Evolutionary conservation across 2,329 filamentous ascomycete genomes (phyloP).

Genomic region (Curvularia verruculosa): DNA sequence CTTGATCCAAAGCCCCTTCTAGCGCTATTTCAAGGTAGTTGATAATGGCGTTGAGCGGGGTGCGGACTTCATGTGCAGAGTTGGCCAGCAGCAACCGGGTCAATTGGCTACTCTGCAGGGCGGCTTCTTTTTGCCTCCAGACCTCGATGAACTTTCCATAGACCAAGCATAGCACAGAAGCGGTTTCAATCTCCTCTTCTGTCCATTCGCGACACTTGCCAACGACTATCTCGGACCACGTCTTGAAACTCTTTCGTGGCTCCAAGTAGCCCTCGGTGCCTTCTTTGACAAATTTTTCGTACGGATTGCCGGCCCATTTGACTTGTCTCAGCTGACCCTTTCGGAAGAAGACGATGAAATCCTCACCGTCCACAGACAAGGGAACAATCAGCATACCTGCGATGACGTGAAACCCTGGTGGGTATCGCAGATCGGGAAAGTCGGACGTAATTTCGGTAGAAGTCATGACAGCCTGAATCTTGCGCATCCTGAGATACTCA

Average conservation of each 20-base stretch:
- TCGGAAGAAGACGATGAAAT: constrained; percentile 94
- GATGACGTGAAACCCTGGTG: constrained; percentile 77
- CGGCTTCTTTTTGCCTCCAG: constrained; percentile 88
- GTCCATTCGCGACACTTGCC: constrained; percentile 88
- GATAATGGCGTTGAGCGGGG: constrained; percentile 89
- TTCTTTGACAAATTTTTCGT: constrained; percentile 76
- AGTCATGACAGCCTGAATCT: constrained; percentile 74
- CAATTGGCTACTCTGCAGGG: constrained; percentile 79
- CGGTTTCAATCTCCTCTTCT: constrained; percentile 87
- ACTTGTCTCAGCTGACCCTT: constrained; percentile 75
- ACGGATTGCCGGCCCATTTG: constrained; percentile 86
- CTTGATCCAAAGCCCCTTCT: constrained; percentile 77
- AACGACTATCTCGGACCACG: constrained; percentile 79
- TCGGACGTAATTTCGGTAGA: constrained; percentile 77
- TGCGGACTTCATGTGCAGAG: constrained; percentile 89
- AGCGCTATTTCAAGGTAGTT: constrained; percentile 92
- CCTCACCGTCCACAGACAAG: constrained; percentile 72
- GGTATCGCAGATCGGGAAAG: constrained; percentile 80
- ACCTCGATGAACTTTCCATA: constrained; percentile 92
- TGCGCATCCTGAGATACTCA: constrained; percentile 80
- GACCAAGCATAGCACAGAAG: constrained; percentile 83
- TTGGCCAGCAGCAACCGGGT: constrained; percentile 82
- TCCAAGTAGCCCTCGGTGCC: constrained; percentile 77
- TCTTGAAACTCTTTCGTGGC: constrained; percentile 78
- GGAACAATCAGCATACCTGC: constrained; percentile 84